Percentiles rank a stretch among this genome's conserved stretches.
Evolutionary conservation across 1,284 basidiomycete genomes (phyloP).

Genomic region (Athelia psychrophila): DNA sequence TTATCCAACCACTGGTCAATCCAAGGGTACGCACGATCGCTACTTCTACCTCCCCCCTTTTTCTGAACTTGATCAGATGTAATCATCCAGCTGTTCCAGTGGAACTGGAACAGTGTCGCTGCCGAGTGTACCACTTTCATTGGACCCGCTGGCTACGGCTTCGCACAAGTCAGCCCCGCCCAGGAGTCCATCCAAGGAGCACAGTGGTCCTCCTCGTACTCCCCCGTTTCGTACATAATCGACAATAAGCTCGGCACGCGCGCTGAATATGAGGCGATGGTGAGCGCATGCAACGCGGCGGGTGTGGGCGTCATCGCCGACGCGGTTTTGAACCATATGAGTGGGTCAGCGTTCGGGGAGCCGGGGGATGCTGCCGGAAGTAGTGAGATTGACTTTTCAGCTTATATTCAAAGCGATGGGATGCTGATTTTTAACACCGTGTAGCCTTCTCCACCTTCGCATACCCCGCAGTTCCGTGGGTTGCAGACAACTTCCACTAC

Average conservation of each 20-base stretch:
- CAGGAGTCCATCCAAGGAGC: constrained; percentile 8
- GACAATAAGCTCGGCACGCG: constrained; percentile 15
- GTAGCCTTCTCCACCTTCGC: too few species aligned
- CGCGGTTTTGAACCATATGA: too few species aligned
- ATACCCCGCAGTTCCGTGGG: too few species aligned
- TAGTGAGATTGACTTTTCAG: too few species aligned
- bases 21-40: too few species aligned
- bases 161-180: neutral
- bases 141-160: neutral
- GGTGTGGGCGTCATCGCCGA: neutral
- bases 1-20: too few species aligned
- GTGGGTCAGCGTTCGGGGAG: too few species aligned
- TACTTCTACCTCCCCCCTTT: too few species aligned
- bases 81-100: neutral
- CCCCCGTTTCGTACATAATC: constrained; percentile 19
- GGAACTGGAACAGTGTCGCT: constrained; percentile 1
- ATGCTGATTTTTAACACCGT: too few species aligned
- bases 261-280: constrained; percentile 10
- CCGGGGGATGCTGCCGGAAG: too few species aligned
- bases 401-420: too few species aligned
- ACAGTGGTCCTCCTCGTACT: constrained; percentile 25
- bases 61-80: neutral
- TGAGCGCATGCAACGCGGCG: constrained; percentile 11
- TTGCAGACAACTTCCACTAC: too few species aligned
- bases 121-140: constrained; percentile 3